Evolutionary conservation across 2,329 filamentous ascomycete genomes (phyloP).

Genomic region (Paracorniculantispora psalliotae): DNA sequence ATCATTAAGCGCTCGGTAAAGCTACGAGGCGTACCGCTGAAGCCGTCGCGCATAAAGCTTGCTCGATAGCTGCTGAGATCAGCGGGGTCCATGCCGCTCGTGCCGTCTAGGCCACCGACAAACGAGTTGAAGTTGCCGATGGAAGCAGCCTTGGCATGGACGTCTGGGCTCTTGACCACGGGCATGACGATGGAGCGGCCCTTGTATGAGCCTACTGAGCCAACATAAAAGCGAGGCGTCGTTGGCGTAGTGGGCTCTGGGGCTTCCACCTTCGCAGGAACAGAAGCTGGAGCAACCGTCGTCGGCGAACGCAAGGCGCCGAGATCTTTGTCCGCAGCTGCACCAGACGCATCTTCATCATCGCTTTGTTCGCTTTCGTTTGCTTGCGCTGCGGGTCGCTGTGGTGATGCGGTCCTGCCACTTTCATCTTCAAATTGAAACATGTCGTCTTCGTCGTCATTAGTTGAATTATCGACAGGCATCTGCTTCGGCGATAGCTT

Average conservation of each 20-base stretch:
- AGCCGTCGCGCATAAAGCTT: slow-evolving; percentile 34
- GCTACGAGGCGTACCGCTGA: slow-evolving; percentile 41
- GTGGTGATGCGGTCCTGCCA: slow-evolving; percentile 26
- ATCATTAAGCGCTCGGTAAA: slow-evolving; percentile 45
- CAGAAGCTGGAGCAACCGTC: slow-evolving; percentile 41
- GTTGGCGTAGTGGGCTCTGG: slow-evolving; percentile 28
- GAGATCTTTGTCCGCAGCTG: slow-evolving; percentile 4
- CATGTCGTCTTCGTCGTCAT: slow-evolving; percentile 38
- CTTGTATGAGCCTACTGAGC: slow-evolving; percentile 50
- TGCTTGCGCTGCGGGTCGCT: slow-evolving; percentile 9
- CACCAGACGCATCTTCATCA: slow-evolving; percentile 23
- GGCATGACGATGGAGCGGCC: slow-evolving; percentile 49
- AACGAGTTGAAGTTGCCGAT: slow-evolving; percentile 46
- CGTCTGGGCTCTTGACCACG: slow-evolving; percentile 43
- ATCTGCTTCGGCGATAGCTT: slow-evolving; percentile 18
- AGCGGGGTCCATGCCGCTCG: slow-evolving; percentile 43
- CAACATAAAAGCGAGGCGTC: slow-evolving; percentile 30
- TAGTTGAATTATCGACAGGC: slow-evolving; percentile 4
- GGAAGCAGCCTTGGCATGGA: slow-evolving; percentile 44
- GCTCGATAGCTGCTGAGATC: slow-evolving; percentile 40
- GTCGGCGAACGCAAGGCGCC: slow-evolving; percentile 21
- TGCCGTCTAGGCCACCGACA: slow-evolving; percentile 49
- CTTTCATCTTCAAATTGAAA: slow-evolving; percentile 42
- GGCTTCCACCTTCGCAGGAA: slow-evolving; percentile 33
- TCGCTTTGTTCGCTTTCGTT: slow-evolving; percentile 28